A percentile compares a stretch with the other conserved stretches of the same genome.
Conservation (phyloP, 192 early-diverging fungal genomes). For the Dissophora globulifera region DNA sequence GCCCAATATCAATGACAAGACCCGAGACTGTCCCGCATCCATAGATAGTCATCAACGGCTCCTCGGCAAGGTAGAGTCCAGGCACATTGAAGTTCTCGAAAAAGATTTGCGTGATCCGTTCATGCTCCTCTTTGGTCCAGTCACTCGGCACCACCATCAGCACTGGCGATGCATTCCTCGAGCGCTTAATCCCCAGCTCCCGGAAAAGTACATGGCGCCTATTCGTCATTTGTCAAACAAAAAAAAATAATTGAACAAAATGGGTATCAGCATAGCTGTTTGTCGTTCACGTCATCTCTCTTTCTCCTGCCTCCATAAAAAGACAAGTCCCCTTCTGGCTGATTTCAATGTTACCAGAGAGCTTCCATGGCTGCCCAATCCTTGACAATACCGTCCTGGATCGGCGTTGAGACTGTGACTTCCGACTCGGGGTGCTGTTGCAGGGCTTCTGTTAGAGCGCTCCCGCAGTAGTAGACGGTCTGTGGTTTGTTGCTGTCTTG, state of each 20-base stretch:
- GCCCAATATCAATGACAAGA: constrained; percentile 92
- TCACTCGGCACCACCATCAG: constrained; percentile 81
- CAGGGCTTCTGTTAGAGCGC: constrained; percentile 31
- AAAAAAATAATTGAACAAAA: not conserved
- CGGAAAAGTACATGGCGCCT: constrained; percentile 83
- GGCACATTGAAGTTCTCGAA: constrained; percentile 95
- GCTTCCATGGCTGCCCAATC: constrained; percentile 82
- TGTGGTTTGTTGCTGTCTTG: constrained; percentile 24
- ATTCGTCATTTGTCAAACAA: not conserved
- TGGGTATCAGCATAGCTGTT: no score
- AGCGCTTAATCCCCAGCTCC: constrained; percentile 79
- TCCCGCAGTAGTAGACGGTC: constrained; percentile 44
- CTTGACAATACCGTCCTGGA: constrained; percentile 67
- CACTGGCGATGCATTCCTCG: constrained; percentile 80
- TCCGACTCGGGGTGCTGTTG: constrained; percentile 28
- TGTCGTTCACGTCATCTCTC: not conserved
- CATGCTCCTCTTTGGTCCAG: constrained; percentile 86
- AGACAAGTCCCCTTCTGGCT: not conserved
- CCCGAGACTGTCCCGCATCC: constrained; percentile 82
- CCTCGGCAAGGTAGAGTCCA: constrained; percentile 82
- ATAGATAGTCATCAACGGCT: constrained; percentile 85
- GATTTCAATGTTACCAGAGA: constrained; percentile 61
- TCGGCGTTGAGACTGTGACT: constrained; percentile 58
- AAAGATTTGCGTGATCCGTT: constrained; percentile 84
- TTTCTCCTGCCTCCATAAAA: not conserved